Base-by-base conservation (phyloP, 805 yeast species). In the Peterozyma toletana region DNA sequence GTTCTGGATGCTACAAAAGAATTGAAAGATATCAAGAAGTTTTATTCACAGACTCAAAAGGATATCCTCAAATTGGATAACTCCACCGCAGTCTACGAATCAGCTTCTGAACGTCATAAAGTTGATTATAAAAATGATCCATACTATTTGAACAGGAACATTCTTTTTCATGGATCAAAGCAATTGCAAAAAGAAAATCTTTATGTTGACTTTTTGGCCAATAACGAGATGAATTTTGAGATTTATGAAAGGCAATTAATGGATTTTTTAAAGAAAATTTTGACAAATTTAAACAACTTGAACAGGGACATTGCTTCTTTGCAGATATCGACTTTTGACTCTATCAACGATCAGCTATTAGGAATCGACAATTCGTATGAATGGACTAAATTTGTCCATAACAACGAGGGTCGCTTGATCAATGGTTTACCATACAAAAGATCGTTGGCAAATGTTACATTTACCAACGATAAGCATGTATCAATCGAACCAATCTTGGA, bases 171-270 rank as follows among this genome's bases (percentile, higher is more conserved):
- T 38, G 68, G 75, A 4, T 62, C 60, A 11, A 56, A 52, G 29
- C 80, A 75, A 55, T 50, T 75, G 29, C 56, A 55, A 35, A 66
- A 66, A 50, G 80, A 76, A 53, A 73, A 75, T 53, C 50, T 53
- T 18, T 72, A 70, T 47, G 57, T 69, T 17, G 76, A 71, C 45
- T 69, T 71, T 34, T 58, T 76, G 27, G 57, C 64, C 39, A 56
- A 62, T 40, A 59, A 63, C 41, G 79, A 75, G 60, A 52, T 55
- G 41, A 59, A 64, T 33, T 57, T 73, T 39, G 58, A 58, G 47
- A 54, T 68, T 4, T 54, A 68, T 33, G 81, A 75, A 53, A 41
- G 53, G n/a, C 75, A 71, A 49, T 57, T 72, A 21, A 53, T 71
- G 37, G 63, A 62, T 41, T 66, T 64, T 9, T 49, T 75, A 39